Evolutionary conservation across 805 yeast genomes (phyloP).

Genomic region (Metschnikowia kofuensis): DNA sequence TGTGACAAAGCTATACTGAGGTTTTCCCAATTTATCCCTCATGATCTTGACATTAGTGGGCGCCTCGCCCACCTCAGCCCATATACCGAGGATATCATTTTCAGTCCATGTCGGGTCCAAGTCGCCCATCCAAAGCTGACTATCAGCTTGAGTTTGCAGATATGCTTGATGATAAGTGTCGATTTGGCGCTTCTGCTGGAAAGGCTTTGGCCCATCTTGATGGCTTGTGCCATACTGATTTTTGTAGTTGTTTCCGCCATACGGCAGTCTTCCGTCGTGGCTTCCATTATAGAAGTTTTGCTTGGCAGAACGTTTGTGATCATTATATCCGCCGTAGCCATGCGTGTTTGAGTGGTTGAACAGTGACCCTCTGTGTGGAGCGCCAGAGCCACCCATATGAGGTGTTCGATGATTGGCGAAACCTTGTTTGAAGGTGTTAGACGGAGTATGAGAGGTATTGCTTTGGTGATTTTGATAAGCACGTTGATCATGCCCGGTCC

Average conservation of each 20-base stretch:
- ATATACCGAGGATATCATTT: slow-evolving; percentile 56
- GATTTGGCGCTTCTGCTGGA: slow-evolving; percentile 6
- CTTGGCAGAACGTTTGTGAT: neutral
- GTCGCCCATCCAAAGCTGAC: slow-evolving; percentile 85
- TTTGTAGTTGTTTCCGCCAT: slow-evolving; percentile 1
- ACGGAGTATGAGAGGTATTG: neutral
- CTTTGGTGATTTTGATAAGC: slow-evolving; percentile 3
- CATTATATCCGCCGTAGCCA: neutral
- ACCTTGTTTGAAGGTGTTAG: neutral
- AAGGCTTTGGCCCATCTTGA: slow-evolving; percentile 1
- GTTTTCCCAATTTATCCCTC: slow-evolving; percentile 51
- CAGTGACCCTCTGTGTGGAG: neutral
- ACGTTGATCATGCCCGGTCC: slow-evolving; percentile 3
- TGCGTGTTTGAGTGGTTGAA: neutral
- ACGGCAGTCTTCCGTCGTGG: neutral
- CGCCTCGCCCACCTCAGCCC: slow-evolving; percentile 69
- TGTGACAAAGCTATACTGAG: slow-evolving; percentile 72
- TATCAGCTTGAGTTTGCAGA: slow-evolving; percentile 17
- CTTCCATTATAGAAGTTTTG: neutral
- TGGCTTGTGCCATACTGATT: neutral
- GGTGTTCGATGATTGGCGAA: slow-evolving; percentile 2
- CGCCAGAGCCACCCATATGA: neutral
- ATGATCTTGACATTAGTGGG: slow-evolving; percentile 62
- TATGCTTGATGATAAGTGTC: slow-evolving; percentile 17
- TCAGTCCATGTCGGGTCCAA: slow-evolving; percentile 85